Percentiles rank a stretch among this genome's conserved stretches.
These are phyloP conservation scores for Salix dunnii DNA, from an alignment of 345 rosid species.

Conservation along the genomic window DNA sequence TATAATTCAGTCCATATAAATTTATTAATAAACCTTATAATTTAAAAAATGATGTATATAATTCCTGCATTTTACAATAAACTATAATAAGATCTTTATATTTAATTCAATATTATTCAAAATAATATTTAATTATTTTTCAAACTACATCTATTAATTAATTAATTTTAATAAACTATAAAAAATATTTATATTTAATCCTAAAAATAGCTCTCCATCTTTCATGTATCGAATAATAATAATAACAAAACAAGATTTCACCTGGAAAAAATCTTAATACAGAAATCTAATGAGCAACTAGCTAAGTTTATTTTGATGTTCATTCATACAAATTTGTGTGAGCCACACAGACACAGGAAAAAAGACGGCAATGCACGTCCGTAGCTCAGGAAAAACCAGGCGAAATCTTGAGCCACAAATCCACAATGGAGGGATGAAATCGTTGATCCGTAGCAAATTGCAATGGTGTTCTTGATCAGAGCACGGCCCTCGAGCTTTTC, in stretches of 20 bases:
- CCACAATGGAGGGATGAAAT: not conserved
- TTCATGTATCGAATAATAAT: not conserved
- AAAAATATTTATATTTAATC: too few relatives aligned
- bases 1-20: too few relatives aligned
- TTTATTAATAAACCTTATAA: not conserved
- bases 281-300: not conserved
- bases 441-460: not conserved
- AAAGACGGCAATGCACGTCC: not conserved
- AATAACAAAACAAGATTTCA: not conserved
- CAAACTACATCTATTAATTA: too few relatives aligned
- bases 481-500: not conserved
- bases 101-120: too few relatives aligned
- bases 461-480: not conserved
- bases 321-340: not conserved
- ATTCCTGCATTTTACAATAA: not conserved
- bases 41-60: not conserved
- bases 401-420: not conserved
- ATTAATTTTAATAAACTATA: not conserved
- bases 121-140: too few relatives aligned
- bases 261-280: not conserved
- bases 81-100: too few relatives aligned
- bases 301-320: not conserved
- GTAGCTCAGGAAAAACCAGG: not conserved
- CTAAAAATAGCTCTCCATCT: not conserved
- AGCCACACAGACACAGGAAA: not conserved